phyloP scores from a whole-genome alignment of 108 stramenopile species.

The Nitzschia sp. region DNA sequence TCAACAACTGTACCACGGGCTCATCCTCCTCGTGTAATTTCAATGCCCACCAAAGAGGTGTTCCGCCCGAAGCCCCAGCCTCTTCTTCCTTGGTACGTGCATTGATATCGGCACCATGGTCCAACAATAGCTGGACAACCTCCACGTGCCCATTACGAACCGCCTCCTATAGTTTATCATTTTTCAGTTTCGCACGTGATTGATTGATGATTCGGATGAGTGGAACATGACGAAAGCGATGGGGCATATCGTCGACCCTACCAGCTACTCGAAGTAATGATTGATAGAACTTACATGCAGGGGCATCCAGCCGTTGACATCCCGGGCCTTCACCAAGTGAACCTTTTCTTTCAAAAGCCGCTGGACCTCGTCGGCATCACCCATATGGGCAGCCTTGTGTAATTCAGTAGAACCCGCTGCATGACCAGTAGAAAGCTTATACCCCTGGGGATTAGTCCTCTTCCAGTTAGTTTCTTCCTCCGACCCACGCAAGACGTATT shows the following conservation, averaged over 20 bases:
- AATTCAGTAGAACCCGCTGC: conserved; percentile 55
- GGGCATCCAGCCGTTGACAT: conserved; percentile 59
- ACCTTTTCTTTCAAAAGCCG: conserved; percentile 24
- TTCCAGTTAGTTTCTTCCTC: conserved; percentile 28
- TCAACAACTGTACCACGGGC: conserved; percentile 39
- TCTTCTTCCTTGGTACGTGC: conserved; percentile 29
- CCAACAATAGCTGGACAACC: conserved; percentile 38
- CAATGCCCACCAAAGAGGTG: conserved; percentile 27
- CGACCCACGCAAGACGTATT: conserved; percentile 46
- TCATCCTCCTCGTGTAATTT: conserved; percentile 31
- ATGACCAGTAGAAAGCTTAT: conserved; percentile 11
- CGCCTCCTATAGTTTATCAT: conserved; percentile 49
- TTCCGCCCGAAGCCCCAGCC: conserved; percentile 24
- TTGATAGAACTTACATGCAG: conserved; percentile 32
- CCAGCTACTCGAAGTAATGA: background rate
- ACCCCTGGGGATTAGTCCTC: conserved; percentile 16
- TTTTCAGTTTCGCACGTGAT: background rate
- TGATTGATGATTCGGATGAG: background rate
- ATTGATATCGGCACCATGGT: conserved; percentile 57
- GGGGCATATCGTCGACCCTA: background rate
- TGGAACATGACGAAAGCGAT: too few relatives aligned
- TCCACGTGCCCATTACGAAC: conserved; percentile 41
- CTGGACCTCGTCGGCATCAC: conserved; percentile 28
- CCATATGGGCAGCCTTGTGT: conserved; percentile 44
- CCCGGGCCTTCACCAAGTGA: conserved; percentile 37